phyloP scores from a whole-genome alignment of 768 basidiomycete genomes.

The Panus rudis region DNA sequence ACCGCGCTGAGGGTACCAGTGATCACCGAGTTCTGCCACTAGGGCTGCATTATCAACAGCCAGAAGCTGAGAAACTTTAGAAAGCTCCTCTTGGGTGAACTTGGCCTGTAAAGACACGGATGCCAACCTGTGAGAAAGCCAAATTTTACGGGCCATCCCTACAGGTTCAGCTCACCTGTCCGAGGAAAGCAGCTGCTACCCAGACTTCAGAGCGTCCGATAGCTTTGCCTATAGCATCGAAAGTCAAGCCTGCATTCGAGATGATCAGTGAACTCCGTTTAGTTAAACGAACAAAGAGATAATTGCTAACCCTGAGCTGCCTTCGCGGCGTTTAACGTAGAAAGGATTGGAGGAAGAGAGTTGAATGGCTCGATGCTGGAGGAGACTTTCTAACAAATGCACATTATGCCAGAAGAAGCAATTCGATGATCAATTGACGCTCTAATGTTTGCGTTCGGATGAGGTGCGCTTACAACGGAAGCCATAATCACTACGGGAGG shows the following conservation, averaged over 20 bases:
- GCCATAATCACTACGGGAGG: too few species aligned
- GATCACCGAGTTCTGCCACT: slow-evolving; percentile 42
- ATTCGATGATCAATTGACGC: too few species aligned
- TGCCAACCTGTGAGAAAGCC: background rate
- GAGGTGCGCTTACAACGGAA: too few species aligned
- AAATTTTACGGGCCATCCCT: background rate
- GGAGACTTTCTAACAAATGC: slow-evolving; percentile 21
- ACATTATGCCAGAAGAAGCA: too few species aligned
- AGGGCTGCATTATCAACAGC: slow-evolving; percentile 36
- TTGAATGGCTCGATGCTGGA: slow-evolving; percentile 14
- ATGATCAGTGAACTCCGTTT: background rate
- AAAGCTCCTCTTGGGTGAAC: slow-evolving; percentile 51
- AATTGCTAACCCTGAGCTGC: slow-evolving; percentile 53
- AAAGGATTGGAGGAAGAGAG: slow-evolving; percentile 40
- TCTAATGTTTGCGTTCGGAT: too few species aligned
- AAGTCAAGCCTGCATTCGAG: slow-evolving; percentile 58
- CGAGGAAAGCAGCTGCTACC: slow-evolving; percentile 79
- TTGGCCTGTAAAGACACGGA: slow-evolving; percentile 52
- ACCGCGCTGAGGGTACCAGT: slow-evolving; percentile 74
- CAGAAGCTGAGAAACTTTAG: slow-evolving; percentile 42
- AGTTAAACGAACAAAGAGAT: background rate
- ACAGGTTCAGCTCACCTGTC: slow-evolving; percentile 42
- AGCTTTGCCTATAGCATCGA: slow-evolving; percentile 58
- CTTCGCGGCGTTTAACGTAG: slow-evolving; percentile 56
- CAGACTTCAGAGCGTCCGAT: slow-evolving; percentile 74